These are phyloP conservation scores for Lactuca saligna DNA, from an alignment of 129 eudicot species.

Conservation along the genomic window DNA sequence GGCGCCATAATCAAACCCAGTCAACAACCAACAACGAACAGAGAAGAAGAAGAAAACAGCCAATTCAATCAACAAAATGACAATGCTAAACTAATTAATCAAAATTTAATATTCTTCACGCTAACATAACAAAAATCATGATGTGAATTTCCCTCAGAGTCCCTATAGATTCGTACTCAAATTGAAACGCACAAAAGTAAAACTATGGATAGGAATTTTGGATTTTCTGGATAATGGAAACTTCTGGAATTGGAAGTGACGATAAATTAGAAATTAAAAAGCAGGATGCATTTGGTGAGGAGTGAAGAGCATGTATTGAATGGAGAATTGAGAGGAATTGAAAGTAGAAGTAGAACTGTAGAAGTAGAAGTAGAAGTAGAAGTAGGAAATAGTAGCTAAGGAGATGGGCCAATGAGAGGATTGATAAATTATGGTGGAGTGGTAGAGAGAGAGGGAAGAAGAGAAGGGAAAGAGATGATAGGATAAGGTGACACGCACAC, in stretches of 20 bases:
- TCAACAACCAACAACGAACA: background rate
- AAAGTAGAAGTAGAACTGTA: background rate
- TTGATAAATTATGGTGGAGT: background rate
- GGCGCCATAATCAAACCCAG: background rate
- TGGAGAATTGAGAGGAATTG: background rate
- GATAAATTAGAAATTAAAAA: background rate
- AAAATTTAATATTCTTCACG: background rate
- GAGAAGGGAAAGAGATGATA: background rate
- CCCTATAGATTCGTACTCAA: background rate
- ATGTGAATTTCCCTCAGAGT: background rate
- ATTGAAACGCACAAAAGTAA: background rate
- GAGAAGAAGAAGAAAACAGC: background rate
- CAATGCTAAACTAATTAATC: background rate
- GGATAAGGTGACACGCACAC: background rate
- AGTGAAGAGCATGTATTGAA: background rate
- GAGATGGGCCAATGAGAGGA: conserved; percentile 2
- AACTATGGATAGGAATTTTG: background rate
- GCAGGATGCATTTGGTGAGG: too few species aligned
- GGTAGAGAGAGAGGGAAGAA: background rate
- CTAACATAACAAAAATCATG: background rate
- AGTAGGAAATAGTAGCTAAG: background rate
- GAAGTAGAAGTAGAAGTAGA: background rate
- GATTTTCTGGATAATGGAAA: background rate
- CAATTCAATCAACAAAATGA: background rate
- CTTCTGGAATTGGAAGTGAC: background rate